These are phyloP conservation scores for Penicillium olsonii DNA, from an alignment of 2,329 filamentous ascomycete genomes.

Conservation along the genomic window DNA sequence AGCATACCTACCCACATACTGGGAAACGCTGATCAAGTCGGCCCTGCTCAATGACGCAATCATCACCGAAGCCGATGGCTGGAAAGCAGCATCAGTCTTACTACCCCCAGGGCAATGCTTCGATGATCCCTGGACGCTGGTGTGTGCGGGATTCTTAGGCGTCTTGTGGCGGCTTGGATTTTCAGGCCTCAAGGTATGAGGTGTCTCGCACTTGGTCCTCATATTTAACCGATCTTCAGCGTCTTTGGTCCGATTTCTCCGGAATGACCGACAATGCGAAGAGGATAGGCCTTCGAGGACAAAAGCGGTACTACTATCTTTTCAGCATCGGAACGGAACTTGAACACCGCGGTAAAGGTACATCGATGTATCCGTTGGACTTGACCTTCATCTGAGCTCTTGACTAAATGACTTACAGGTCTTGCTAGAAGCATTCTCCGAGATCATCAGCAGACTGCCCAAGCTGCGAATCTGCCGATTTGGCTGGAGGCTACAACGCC, in stretches of 20 bases:
- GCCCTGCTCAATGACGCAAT: conserved; percentile 23
- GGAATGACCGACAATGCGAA: conserved; percentile 25
- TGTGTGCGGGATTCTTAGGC: conserved; percentile 21
- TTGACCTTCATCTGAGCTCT: not conserved
- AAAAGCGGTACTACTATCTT: conserved; percentile 25
- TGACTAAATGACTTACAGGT: conserved; percentile 7
- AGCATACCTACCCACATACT: conserved; percentile 23
- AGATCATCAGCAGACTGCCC: conserved; percentile 18
- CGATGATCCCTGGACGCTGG: conserved; percentile 21
- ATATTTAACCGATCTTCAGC: conserved; percentile 7
- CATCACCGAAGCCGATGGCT: conserved; percentile 26
- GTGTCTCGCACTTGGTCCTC: not conserved
- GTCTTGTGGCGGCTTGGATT: conserved; percentile 23
- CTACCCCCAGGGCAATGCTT: conserved; percentile 19
- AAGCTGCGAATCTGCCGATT: conserved; percentile 21
- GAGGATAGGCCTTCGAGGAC: conserved; percentile 18
- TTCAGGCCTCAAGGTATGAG: conserved; percentile 18
- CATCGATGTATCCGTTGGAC: not conserved
- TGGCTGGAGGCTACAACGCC: conserved; percentile 27
- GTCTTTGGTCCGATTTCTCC: conserved; percentile 23
- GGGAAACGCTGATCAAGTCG: conserved; percentile 19
- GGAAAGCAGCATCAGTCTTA: conserved; percentile 24
- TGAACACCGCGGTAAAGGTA: conserved; percentile 26
- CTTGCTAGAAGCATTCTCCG: conserved; percentile 23
- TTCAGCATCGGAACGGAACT: conserved; percentile 26